Evolutionary conservation across 164 flowering plant genomes (phyloP).

Genomic region (Vitis vinifera): DNA sequence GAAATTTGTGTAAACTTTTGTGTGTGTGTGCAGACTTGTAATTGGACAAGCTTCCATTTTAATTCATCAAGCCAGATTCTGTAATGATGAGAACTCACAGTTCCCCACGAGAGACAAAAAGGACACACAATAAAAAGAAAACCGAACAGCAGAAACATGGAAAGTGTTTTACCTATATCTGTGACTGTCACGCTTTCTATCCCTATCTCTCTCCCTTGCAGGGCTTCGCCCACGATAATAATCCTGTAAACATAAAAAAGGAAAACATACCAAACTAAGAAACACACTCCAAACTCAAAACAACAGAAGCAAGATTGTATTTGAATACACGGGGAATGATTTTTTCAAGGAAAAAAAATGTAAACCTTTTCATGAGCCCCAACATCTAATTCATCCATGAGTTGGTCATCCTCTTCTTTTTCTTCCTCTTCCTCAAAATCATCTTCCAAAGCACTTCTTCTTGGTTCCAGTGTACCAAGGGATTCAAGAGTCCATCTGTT

Average conservation of each 20-base stretch:
- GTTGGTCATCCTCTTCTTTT: conserved; percentile 81
- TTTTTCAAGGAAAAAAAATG: not conserved
- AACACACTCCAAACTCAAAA: not conserved
- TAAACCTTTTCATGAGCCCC: conserved; percentile 67
- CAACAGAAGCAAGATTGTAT: not conserved
- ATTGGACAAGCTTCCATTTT: conserved; percentile 34
- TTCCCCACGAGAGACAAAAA: not conserved
- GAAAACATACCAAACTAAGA: not conserved
- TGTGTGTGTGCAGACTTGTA: not conserved
- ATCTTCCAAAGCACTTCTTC: conserved; percentile 98
- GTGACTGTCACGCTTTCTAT: conserved; percentile 81
- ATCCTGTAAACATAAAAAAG: conserved; percentile 42
- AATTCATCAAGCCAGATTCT: not conserved
- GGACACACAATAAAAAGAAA: not conserved
- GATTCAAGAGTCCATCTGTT: conserved; percentile 87
- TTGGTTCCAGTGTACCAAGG: conserved; percentile 63
- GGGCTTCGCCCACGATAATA: conserved; percentile 83
- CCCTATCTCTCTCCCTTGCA: conserved; percentile 83
- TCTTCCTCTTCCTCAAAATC: conserved; percentile 99
- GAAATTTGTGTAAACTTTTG: conserved; percentile 3
- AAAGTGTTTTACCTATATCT: conserved; percentile 67
- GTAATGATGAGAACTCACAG: no score
- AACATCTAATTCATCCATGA: conserved; percentile 48
- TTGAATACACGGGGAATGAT: not conserved
- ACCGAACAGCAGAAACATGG: not conserved